Percentiles rank a stretch among this genome's conserved stretches.
phyloP scores from a whole-genome alignment of 2,329 filamentous ascomycete genomes.

The Cladosporium sp. region DNA sequence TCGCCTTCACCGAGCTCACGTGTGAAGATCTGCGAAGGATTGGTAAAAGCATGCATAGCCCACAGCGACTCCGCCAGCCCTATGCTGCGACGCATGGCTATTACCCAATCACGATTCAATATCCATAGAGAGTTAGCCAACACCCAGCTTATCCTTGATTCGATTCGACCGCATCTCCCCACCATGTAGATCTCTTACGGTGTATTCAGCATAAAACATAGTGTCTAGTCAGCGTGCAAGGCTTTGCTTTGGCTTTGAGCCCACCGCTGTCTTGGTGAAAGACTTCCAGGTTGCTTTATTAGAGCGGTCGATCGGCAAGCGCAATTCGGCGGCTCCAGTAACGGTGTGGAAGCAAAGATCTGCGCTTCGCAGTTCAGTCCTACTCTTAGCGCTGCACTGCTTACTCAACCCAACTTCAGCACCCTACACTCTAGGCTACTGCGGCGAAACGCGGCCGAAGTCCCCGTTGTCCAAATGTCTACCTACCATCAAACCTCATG shows the following conservation, averaged over 20 bases:
- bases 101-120: background rate
- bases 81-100: background rate
- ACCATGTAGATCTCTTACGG: constrained; percentile 1
- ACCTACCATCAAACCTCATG: background rate
- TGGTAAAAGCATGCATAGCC: background rate
- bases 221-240: background rate
- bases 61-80: background rate
- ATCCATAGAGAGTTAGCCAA: background rate
- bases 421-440: background rate
- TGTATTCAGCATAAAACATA: background rate
- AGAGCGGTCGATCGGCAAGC: no score
- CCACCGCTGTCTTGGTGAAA: background rate
- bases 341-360: constrained; percentile 1
- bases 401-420: constrained; percentile 7
- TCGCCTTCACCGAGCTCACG: background rate
- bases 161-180: background rate
- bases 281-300: constrained; percentile 2
- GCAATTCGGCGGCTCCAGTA: background rate
- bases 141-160: background rate
- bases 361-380: background rate
- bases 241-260: background rate
- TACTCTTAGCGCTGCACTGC: background rate
- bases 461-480: no score
- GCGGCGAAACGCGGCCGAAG: background rate
- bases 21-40: constrained; percentile 2